phyloP scores from a whole-genome alignment of 2,329 filamentous ascomycete genomes.

The Colletotrichum sp. region DNA sequence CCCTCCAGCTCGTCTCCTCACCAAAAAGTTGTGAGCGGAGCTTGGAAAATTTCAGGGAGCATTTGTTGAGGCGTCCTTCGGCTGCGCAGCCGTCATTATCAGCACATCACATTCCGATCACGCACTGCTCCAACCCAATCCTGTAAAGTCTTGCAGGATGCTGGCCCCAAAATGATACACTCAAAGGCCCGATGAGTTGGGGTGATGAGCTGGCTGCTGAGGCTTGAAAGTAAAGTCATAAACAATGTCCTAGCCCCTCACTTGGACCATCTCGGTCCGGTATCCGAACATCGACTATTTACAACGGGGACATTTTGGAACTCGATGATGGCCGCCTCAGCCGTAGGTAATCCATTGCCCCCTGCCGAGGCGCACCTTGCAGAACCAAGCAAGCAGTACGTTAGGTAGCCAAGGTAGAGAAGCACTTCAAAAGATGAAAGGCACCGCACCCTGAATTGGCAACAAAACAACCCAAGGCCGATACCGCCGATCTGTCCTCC shows the following conservation, averaged over 20 bases:
- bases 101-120: not conserved
- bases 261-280: not conserved
- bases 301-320: not conserved
- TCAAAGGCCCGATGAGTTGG: not conserved
- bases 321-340: not conserved
- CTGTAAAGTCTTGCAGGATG: not conserved
- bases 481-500: conserved; percentile 4
- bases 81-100: not conserved
- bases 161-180: not conserved
- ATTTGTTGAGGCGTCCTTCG: conserved; percentile 12
- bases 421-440: not conserved
- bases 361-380: not conserved
- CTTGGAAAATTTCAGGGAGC: not conserved
- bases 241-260: not conserved
- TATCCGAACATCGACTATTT: not conserved
- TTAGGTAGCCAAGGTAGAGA: not conserved
- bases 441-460: not conserved
- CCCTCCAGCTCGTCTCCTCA: not conserved
- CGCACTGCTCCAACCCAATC: not conserved
- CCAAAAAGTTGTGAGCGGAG: conserved; percentile 15
- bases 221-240: not conserved
- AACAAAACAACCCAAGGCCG: not conserved
- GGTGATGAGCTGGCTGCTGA: not conserved
- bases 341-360: not conserved
- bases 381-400: not conserved